Percentiles rank a stretch among this genome's conserved stretches.
phyloP scores from a whole-genome alignment of 768 basidiomycete genomes.

The Leucocoprinus birnbaumii region DNA sequence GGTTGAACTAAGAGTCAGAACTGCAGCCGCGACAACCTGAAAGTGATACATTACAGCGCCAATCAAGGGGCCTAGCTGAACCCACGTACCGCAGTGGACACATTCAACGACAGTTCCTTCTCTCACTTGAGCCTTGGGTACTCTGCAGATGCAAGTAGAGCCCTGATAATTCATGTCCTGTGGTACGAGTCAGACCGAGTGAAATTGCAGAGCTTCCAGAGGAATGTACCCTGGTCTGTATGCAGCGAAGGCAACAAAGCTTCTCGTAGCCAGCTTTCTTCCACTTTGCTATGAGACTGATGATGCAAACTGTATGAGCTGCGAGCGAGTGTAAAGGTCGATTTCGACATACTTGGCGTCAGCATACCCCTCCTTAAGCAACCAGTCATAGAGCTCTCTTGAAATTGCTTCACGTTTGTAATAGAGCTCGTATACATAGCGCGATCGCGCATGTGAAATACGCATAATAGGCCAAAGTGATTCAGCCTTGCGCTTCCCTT shows the following conservation, averaged over 20 bases:
- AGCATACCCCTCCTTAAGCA: conserved; percentile 95
- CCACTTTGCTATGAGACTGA: conserved; percentile 96
- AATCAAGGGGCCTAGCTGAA: not conserved
- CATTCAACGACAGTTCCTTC: conserved; percentile 93
- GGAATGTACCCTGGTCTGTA: conserved; percentile 78
- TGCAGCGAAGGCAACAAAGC: conserved; percentile 94
- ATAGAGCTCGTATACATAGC: conserved; percentile 97
- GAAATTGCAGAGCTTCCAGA: no score
- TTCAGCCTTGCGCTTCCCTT: conserved; percentile 94
- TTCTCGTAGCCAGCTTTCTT: conserved; percentile 99
- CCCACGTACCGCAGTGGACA: conserved; percentile 86
- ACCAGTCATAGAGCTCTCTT: conserved; percentile 93
- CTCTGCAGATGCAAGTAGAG: conserved; percentile 95
- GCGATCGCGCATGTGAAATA: conserved; percentile 91
- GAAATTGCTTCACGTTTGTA: conserved; percentile 97
- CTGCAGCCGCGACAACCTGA: conserved; percentile 89
- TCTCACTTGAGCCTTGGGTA: conserved; percentile 92
- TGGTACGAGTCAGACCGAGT: not conserved
- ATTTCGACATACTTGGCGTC: conserved; percentile 79
- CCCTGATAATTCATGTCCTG: conserved; percentile 99
- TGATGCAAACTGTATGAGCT: conserved; percentile 12
- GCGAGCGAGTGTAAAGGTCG: not conserved
- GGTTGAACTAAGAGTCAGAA: conserved; percentile 63
- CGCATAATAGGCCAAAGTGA: conserved; percentile 98
- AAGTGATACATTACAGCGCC: not conserved